A percentile compares a stretch with the other conserved stretches of the same genome.
Conservation (phyloP, 331 rosid genomes). For the Telfairia occidentalis region DNA sequence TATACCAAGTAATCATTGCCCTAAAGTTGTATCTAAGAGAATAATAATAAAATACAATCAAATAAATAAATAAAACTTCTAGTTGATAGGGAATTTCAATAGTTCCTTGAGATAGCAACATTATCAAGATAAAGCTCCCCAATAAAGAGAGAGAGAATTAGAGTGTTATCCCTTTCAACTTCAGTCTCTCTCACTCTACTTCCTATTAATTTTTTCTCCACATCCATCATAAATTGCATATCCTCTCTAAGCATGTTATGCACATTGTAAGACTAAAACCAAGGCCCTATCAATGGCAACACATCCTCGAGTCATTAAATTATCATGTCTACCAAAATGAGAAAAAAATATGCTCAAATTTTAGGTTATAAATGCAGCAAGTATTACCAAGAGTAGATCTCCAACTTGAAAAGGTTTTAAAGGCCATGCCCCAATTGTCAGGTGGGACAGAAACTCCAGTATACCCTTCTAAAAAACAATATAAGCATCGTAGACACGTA, state of each 20-base stretch:
- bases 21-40: background rate
- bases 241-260: background rate
- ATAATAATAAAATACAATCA: background rate
- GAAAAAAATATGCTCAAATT: background rate
- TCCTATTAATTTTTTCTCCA: background rate
- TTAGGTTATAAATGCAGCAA: background rate
- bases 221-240: background rate
- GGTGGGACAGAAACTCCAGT: background rate
- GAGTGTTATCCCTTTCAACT: background rate
- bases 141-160: background rate
- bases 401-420: background rate
- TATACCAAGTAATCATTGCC: background rate
- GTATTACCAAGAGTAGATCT: background rate
- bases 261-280: background rate
- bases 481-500: background rate
- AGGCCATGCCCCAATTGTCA: background rate
- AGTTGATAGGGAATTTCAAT: background rate
- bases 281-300: conserved; percentile 1
- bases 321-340: background rate
- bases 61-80: background rate
- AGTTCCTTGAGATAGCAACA: background rate
- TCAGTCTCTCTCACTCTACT: background rate
- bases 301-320: background rate
- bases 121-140: background rate
- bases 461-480: background rate